Conservation (phyloP, 441 rosid genomes). For the Syzygium syzygioides region DNA sequence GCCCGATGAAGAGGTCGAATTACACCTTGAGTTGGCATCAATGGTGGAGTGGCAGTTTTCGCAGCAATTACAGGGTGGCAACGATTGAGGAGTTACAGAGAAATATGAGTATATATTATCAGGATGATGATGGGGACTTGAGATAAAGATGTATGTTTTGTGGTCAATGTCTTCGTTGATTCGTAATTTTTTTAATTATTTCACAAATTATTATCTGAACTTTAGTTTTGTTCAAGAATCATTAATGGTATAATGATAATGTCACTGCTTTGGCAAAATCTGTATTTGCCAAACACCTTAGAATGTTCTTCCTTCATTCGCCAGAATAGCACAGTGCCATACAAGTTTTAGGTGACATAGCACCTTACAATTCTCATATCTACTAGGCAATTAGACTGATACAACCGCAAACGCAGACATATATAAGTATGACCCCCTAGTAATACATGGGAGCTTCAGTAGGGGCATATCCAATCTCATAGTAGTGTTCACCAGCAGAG, state of each 20-base stretch:
- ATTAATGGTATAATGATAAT: background rate
- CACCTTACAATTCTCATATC: background rate
- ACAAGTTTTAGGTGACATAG: background rate
- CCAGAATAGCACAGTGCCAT: background rate
- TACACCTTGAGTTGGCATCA: background rate
- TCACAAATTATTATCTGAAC: background rate
- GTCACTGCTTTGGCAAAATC: background rate
- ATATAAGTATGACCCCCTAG: background rate
- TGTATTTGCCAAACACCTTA: background rate
- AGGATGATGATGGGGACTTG: background rate
- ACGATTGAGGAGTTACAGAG: background rate
- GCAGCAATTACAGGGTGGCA: background rate
- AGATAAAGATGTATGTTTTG: background rate
- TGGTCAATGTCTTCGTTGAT: background rate
- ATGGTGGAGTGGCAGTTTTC: background rate
- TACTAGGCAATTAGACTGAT: background rate
- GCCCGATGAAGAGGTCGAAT: background rate
- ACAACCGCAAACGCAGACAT: background rate
- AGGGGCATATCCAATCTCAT: background rate
- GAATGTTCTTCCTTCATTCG: background rate
- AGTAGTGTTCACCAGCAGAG: background rate
- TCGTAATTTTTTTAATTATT: background rate
- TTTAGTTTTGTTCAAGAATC: background rate
- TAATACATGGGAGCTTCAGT: background rate
- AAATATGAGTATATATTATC: background rate